phyloP scores from a whole-genome alignment of 257 asterid species.

The Solanum habrochaites region DNA sequence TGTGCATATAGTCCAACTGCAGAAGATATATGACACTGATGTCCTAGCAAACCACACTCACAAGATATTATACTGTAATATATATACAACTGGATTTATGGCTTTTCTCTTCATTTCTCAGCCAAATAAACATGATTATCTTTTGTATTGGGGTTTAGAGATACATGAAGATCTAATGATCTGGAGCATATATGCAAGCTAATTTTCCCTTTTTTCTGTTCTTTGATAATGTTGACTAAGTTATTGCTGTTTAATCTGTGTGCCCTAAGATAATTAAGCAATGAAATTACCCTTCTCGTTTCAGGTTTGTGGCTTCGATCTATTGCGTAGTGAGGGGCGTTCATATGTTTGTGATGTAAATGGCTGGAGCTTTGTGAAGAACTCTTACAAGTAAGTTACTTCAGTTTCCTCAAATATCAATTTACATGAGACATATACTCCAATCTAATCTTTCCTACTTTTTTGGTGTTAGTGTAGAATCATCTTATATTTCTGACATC shows the following conservation, averaged over 20 bases:
- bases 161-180: background rate
- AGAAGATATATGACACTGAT: background rate
- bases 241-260: background rate
- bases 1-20: background rate
- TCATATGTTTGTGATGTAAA: conserved; percentile 97
- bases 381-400: conserved; percentile 69
- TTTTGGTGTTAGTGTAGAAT: background rate
- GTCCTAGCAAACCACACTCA: background rate
- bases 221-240: background rate
- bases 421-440: background rate
- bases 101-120: background rate
- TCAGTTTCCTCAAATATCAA: background rate
- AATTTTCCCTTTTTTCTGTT: background rate
- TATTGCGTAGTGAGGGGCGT: conserved; percentile 92
- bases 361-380: conserved; percentile 98
- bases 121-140: background rate
- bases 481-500: background rate
- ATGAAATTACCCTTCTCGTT: background rate
- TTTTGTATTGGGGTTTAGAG: background rate
- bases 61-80: background rate
- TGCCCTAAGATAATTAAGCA: background rate
- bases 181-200: background rate
- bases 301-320: conserved; percentile 99
- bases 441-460: background rate
- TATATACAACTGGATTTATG: background rate